Evolutionary conservation across 2,329 filamentous ascomycete species (phyloP), one percentile per base, ranked within the genome.

Genomic region (Pezicula rhizophila): DNA sequence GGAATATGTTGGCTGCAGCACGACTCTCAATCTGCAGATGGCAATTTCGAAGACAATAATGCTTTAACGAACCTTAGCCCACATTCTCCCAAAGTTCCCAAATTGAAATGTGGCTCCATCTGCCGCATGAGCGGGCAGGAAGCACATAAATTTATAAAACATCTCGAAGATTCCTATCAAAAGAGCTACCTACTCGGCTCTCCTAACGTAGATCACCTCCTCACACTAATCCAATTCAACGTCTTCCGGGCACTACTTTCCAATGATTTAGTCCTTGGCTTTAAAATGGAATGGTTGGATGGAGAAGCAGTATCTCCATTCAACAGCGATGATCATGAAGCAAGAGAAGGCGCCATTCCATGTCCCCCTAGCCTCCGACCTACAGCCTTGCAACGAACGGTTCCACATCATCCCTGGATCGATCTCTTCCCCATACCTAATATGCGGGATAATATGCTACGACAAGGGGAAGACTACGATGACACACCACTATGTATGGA

Each of bases 341-440:
- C 6, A 23, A 23, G 23, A 4, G 23, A 23, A 23, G 23, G 23
- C 4, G 3, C 23, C 23, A 23, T 23, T 1, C 15, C 43, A 34
- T 14, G 41, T 11, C 23, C 57, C 2, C 8, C 46, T 5, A 42
- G 39, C 5, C 55, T 67, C 4, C 54, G 48, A 5, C 65, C 66
- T 1, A 68, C 65, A 5, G 48, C 49, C 2, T 50, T 65, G n/a
- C 66, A 68, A 48, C 50, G 55, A 25, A 42, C 53, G 1, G 51
- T 59, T 1, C 45, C 51, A 1, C 68, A 70, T 38, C 64, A 67
- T 37, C 65, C 65, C 2, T 70, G 67, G 63, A 47, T 69, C 6
- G 67, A 69, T 54, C 52, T 69, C 1, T 56, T 70, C 23, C 68
- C 67, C 1, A 57, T 67, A 8, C 60, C 68, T 6, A 52, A 47